These are phyloP conservation scores for Saccharomyces mikatae DNA, from an alignment of 805 yeast genomes.

Conservation along the genomic window DNA sequence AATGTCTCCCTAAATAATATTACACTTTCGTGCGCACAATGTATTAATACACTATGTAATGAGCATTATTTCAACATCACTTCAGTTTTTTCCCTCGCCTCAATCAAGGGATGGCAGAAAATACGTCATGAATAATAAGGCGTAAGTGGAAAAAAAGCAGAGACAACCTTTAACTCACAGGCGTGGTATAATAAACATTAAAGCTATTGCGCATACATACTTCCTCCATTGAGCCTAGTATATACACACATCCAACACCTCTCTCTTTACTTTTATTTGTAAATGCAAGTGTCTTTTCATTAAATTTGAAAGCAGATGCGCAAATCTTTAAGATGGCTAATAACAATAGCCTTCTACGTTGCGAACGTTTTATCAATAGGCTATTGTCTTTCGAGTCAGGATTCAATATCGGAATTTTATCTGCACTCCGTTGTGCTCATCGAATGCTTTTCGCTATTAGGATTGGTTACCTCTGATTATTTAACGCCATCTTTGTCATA, in stretches of 20 bases:
- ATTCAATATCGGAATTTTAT: conserved; percentile 2
- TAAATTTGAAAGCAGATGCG: not conserved
- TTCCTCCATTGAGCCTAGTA: not conserved
- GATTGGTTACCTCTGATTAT: conserved; percentile 73
- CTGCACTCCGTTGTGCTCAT: conserved; percentile 21
- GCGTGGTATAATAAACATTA: not conserved
- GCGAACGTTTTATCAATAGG: conserved; percentile 1
- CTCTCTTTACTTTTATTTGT: not conserved
- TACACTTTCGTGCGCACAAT: not conserved
- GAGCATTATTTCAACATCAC: not conserved
- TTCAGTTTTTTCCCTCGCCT: not conserved
- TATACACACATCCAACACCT: not conserved
- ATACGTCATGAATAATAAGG: not conserved
- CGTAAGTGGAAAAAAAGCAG: not conserved
- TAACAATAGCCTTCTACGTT: conserved; percentile 6
- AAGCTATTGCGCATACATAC: not conserved
- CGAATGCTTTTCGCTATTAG: conserved; percentile 53
- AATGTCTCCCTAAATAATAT: conserved; percentile 22
- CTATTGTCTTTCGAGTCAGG: conserved; percentile 1
- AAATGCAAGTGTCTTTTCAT: not conserved
- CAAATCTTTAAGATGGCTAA: conserved; percentile 7
- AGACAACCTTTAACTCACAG: not conserved
- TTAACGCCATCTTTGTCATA: conserved; percentile 70
- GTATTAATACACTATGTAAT: not conserved
- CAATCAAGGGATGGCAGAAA: not conserved